Base-by-base conservation (phyloP, 305 asterid genomes). In the Nicotiana rustica region DNA sequence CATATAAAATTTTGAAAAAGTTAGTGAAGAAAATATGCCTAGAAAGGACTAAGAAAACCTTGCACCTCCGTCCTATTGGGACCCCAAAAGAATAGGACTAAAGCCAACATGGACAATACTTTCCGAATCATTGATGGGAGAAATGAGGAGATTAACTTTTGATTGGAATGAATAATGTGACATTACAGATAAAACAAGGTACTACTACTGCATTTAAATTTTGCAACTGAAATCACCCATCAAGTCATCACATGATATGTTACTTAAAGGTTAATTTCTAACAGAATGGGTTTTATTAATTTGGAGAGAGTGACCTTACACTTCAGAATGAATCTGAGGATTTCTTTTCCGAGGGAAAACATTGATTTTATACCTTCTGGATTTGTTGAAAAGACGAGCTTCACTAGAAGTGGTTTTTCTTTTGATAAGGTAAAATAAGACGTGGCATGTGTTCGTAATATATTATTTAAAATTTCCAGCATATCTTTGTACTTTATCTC, bases 31-130 rank as follows among this genome's bases (percentile, higher is more conserved):
- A 73, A 73, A 18, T 52, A 10, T 15, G 65, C 4, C 65, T 14
- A 49, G 65, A 29, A 9, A 52, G 47, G 52, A 44, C 52, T 44
- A 44, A 44, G 52, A 44, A 44, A 44, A 8, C 52, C 52, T 44
- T 44, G 52, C 52, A 44, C 52, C 52, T 44, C 49, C 29, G 14
- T 55, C 49, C 49, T 76, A 73, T 12, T 49, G 41, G 62, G 21
- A 73, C 61, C 79, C 38, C 38, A 49, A 73, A 47, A 49, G 78
- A 73, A 76, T 15, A 29, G 15, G 31, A 75, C 64, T 75, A 52
- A 76, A 64, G 66, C 31, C 49, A 76, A 55, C 29, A 75, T 31
- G 65, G 66, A 76, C 80, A 75, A 75, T 52, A 15, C 9, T 29
- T 75, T 62, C 4, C 21, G 15, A 19, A 73, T 31, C 79, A 49